A percentile compares a stretch with the other conserved stretches of the same genome.
Conservation (phyloP, 2,329 filamentous ascomycete genomes). For the Arthroderma sp. region DNA sequence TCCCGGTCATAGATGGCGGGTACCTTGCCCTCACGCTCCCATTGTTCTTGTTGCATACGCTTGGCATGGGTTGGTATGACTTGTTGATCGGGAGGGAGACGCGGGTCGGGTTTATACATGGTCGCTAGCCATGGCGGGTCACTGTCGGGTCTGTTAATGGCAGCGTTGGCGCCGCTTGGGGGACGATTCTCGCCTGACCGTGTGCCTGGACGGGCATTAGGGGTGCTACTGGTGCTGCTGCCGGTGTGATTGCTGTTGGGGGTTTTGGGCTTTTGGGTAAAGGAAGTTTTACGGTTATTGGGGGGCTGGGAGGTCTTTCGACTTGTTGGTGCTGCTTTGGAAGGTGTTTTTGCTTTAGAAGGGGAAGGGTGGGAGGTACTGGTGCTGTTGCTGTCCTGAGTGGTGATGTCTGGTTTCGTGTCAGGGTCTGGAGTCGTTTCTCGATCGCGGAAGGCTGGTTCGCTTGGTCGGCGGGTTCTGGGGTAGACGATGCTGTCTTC, state of each 20-base stretch:
- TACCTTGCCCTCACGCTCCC: conserved; percentile 82
- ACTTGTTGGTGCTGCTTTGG: conserved; percentile 24
- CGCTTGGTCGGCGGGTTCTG: conserved; percentile 58
- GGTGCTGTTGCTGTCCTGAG: conserved; percentile 9
- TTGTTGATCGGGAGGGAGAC: conserved; percentile 87
- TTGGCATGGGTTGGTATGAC: conserved; percentile 88
- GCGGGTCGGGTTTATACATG: conserved; percentile 91
- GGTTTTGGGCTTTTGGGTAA: conserved; percentile 25
- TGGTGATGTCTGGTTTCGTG: conserved; percentile 14
- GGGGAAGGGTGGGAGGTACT: conserved; percentile 18
- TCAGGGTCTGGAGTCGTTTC: conserved; percentile 12
- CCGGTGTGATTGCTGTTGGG: conserved; percentile 20
- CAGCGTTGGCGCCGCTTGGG: conserved; percentile 35
- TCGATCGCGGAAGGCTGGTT: conserved; percentile 24
- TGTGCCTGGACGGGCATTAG: conserved; percentile 47
- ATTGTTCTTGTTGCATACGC: conserved; percentile 83
- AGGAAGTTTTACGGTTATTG: conserved; percentile 31
- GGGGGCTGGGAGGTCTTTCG: conserved; percentile 31
- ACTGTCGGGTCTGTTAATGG: conserved; percentile 66
- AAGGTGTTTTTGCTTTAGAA: conserved; percentile 15
- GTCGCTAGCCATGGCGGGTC: conserved; percentile 92
- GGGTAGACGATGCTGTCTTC: conserved; percentile 48
- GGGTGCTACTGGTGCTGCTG: conserved; percentile 25
- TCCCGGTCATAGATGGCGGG: conserved; percentile 77
- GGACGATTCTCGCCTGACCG: conserved; percentile 46